Percentiles rank a stretch among this genome's conserved stretches.
These are phyloP conservation scores for Pterula multifida DNA, from an alignment of 1,284 basidiomycete genomes.

Conservation along the genomic window DNA sequence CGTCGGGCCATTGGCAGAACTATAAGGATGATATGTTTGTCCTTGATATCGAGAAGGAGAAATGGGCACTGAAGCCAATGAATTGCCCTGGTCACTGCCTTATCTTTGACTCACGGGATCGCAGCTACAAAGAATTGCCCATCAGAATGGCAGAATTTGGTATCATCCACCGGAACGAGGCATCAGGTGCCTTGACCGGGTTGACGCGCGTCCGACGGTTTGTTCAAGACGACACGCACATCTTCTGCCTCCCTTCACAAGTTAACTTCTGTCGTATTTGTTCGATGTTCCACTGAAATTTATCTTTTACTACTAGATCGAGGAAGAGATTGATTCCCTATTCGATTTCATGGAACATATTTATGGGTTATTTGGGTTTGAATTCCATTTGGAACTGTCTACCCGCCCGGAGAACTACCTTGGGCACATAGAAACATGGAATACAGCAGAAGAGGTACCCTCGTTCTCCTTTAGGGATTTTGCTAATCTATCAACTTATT, in stretches of 20 bases:
- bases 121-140: conserved; percentile 92
- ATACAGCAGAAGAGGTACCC: conserved; percentile 69
- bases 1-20: conserved; percentile 97
- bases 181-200: conserved; percentile 88
- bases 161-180: conserved; percentile 95
- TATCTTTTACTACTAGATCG: conserved; percentile 54
- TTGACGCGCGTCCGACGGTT: conserved; percentile 91
- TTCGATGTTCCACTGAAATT: conserved; percentile 3
- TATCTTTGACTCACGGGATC: conserved; percentile 91
- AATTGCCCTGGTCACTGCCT: conserved; percentile 98
- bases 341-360: conserved; percentile 95
- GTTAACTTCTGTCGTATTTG: conserved; percentile 14
- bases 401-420: conserved; percentile 95
- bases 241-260: conserved; percentile 95
- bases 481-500: conserved; percentile 2
- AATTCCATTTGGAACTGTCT: conserved; percentile 92
- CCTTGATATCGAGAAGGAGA: conserved; percentile 91
- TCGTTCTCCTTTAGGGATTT: conserved; percentile 6
- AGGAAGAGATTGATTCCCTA: conserved; percentile 74
- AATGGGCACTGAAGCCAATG: conserved; percentile 95
- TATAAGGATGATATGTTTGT: conserved; percentile 97
- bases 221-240: conserved; percentile 94
- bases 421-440: conserved; percentile 85
- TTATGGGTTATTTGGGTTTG: conserved; percentile 95
- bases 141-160: conserved; percentile 98